Evolutionary conservation across 2,329 filamentous ascomycete species (phyloP).

Genomic region (Sarocladiaceae sp.): DNA sequence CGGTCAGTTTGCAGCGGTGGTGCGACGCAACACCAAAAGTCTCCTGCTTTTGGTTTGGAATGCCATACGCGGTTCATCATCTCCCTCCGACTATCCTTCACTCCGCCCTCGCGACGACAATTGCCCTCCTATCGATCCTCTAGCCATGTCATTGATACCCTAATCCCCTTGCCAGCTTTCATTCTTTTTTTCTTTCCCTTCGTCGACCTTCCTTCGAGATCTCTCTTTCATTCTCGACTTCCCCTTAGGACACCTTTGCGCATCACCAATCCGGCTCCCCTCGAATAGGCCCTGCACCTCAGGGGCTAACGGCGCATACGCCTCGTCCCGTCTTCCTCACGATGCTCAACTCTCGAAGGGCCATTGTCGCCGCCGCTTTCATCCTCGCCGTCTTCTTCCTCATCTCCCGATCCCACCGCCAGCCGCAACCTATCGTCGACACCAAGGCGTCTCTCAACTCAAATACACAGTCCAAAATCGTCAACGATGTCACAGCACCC

Average conservation of each 20-base stretch:
- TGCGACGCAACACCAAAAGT: slow-evolving; percentile 9
- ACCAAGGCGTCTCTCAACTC: background rate
- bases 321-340: slow-evolving; percentile 16
- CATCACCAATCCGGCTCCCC: background rate
- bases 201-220: slow-evolving; percentile 3
- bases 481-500: slow-evolving; percentile 2
- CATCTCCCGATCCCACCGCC: slow-evolving; percentile 53
- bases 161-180: background rate
- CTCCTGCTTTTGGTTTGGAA: slow-evolving; percentile 4
- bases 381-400: slow-evolving; percentile 65
- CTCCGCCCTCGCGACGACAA: background rate
- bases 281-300: background rate
- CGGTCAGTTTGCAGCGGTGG: too few species aligned
- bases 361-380: slow-evolving; percentile 63
- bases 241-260: background rate
- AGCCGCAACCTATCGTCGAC: slow-evolving; percentile 13
- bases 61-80: background rate
- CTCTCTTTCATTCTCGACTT: slow-evolving; percentile 4
- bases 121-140: background rate
- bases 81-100: background rate
- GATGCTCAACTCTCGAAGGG: slow-evolving; percentile 77
- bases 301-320: background rate
- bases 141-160: slow-evolving; percentile 7
- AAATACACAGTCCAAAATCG: slow-evolving; percentile 7
- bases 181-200: slow-evolving; percentile 7